phyloP scores from a whole-genome alignment of 2,329 filamentous ascomycete genomes.

The Venturiaceae sp. region DNA sequence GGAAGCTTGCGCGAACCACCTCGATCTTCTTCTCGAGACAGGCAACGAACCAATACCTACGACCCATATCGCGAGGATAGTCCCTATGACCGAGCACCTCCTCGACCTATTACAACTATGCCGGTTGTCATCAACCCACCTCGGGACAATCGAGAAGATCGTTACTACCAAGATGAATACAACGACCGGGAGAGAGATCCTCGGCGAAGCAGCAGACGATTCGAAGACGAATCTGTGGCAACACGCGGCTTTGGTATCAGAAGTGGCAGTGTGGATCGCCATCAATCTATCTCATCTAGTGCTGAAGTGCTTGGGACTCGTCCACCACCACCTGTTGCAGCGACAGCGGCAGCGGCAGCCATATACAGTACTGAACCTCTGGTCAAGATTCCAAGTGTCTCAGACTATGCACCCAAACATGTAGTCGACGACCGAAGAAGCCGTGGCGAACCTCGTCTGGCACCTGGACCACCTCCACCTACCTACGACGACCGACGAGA shows the following conservation, averaged over 20 bases:
- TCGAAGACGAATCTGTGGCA: conserved; percentile 33
- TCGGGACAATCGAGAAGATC: neutral
- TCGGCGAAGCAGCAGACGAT: conserved; percentile 11
- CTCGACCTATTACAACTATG: neutral
- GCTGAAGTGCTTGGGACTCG: conserved; percentile 1
- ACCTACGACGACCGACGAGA: neutral
- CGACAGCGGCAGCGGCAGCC: neutral
- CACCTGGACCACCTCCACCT: neutral
- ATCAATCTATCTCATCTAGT: neutral
- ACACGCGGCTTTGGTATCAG: conserved; percentile 38
- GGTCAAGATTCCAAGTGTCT: conserved; percentile 3
- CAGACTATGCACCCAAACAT: conserved; percentile 1
- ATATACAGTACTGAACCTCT: conserved; percentile 8
- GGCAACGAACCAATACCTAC: conserved; percentile 3
- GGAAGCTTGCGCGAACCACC: conserved; percentile 37
- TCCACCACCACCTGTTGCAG: conserved; percentile 2
- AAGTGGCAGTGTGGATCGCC: conserved; percentile 16
- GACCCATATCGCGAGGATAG: conserved; percentile 11
- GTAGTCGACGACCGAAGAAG: neutral
- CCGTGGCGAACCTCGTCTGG: neutral
- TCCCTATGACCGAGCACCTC: neutral
- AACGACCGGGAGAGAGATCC: conserved; percentile 9
- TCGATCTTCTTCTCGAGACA: conserved; percentile 31
- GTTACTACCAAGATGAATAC: conserved; percentile 4
- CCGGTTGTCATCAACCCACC: neutral